Evolutionary conservation across 257 asterid species (phyloP).

Genomic region (Capsicum rhomboideum): DNA sequence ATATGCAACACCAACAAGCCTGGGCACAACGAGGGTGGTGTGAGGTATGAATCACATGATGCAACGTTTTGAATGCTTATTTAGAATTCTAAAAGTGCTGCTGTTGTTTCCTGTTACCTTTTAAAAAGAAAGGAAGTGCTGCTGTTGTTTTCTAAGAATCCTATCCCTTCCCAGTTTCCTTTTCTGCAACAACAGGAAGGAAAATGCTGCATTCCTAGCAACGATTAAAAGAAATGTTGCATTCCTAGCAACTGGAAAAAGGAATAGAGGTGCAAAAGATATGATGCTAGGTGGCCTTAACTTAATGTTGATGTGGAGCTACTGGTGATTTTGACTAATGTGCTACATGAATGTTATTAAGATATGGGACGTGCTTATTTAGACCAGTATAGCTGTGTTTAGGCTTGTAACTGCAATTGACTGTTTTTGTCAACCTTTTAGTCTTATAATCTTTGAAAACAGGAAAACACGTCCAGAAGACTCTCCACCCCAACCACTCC

Average conservation of each 20-base stretch:
- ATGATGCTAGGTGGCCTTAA: background rate
- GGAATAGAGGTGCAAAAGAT: background rate
- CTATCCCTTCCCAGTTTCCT: background rate
- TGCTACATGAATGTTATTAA: background rate
- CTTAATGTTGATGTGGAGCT: background rate
- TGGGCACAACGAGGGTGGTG: slow-evolving; percentile 90
- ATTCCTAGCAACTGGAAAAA: background rate
- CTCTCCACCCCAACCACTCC: too few relatives aligned
- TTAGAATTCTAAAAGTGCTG: background rate
- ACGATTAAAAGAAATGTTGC: background rate
- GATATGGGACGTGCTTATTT: background rate
- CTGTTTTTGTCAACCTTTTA: background rate
- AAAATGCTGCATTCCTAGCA: background rate
- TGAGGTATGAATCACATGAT: slow-evolving; percentile 45
- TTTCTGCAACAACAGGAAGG: background rate
- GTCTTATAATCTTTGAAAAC: background rate
- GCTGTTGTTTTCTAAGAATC: background rate
- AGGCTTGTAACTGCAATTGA: background rate
- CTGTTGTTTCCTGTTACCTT: background rate
- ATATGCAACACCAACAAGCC: slow-evolving; percentile 99
- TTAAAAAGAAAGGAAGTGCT: background rate
- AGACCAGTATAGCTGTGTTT: background rate
- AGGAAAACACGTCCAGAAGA: too few relatives aligned
- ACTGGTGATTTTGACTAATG: background rate
- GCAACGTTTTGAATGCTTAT: background rate